Evolutionary conservation across 495 filamentous ascomycete species (phyloP), one percentile per base, ranked within the genome.

Genomic region (Xylaria telfairii): DNA sequence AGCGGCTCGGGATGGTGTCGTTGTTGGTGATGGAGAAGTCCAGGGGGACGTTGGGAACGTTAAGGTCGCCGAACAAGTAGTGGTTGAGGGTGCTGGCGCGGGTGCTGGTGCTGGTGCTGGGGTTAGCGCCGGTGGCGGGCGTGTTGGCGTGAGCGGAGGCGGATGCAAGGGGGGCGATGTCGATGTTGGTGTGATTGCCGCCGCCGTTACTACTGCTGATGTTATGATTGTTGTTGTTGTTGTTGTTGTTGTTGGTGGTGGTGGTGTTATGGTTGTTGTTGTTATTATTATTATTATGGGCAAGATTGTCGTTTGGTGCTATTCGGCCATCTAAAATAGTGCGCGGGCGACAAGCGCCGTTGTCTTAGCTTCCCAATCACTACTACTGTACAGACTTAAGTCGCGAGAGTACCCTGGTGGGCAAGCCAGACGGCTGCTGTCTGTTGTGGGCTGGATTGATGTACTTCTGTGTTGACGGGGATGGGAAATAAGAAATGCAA

Each of bases 341-440:
- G 42, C 56, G 44, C 47, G 57, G 44, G 44, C 57, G 67, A 61
- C 67, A 61, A 68, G 54, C 67, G 67, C 67, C 67, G 41, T 32
- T 26, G 42, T 69, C 61, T 69, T 51, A 69, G 59, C 67, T 41
- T 62, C 41, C 57, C 46, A 37, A 42, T 62, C 21, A 53, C 54
- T 21, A n/a, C n/a, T n/a, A n/a, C n/a, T n/a, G n/a, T n/a, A n/a
- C n/a, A n/a, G n/a, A n/a, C n/a, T n/a, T n/a, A 61, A 57, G 47
- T 68, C 66, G 32, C 41, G 59, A 57, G 37, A 21, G 30, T 5
- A 32, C 21, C 49, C 26, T 53, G 30, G 21, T 12, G 56, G 32
- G 24, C 49, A 6, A 64, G 42, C 62, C 28, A 34, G 42, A 49
- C 13, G 42, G 26, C 19, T 34, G 17, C 10, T 34, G 60, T 24